phyloP scores from a whole-genome alignment of 2,329 filamentous ascomycete species.

The Epichloe elymi region DNA sequence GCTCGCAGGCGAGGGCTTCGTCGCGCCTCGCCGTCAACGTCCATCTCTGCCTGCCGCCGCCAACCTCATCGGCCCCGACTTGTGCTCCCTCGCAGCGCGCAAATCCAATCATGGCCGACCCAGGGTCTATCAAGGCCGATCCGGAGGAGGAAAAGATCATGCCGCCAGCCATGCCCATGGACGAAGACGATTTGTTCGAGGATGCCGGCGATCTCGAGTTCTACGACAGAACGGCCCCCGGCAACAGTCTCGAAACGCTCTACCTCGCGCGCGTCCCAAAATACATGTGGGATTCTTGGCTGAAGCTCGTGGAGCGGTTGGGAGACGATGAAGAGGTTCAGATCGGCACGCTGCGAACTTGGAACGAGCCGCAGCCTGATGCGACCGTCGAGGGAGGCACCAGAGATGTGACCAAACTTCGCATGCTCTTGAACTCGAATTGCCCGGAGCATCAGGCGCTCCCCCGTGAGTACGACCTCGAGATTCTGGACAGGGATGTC shows the following conservation, averaged over 20 bases:
- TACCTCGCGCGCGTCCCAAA: slow-evolving; percentile 71
- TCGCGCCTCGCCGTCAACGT: neutral
- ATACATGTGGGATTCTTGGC: slow-evolving; percentile 71
- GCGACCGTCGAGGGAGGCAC: slow-evolving; percentile 30
- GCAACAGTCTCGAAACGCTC: slow-evolving; percentile 29
- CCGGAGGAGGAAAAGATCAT: slow-evolving; percentile 30
- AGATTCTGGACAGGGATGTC: slow-evolving; percentile 49
- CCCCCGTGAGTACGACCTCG: slow-evolving; percentile 82
- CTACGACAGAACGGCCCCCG: slow-evolving; percentile 30
- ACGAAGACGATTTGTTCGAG: slow-evolving; percentile 57
- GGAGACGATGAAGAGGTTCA: slow-evolving; percentile 73
- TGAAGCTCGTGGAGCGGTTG: slow-evolving; percentile 37
- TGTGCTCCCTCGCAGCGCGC: neutral
- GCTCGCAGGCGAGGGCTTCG: too few relatives aligned
- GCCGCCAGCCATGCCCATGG: slow-evolving; percentile 25
- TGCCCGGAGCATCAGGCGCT: slow-evolving; percentile 56
- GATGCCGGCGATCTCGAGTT: slow-evolving; percentile 45
- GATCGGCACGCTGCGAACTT: slow-evolving; percentile 59
- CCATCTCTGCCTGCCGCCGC: neutral
- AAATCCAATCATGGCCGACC: slow-evolving; percentile 18
- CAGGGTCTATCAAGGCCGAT: slow-evolving; percentile 34
- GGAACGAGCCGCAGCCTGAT: slow-evolving; percentile 39
- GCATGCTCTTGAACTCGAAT: slow-evolving; percentile 54
- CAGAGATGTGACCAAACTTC: slow-evolving; percentile 25
- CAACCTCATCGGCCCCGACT: neutral